Conservation (phyloP, 192 early-diverging fungal species). For the Mortierella claussenii region DNA sequence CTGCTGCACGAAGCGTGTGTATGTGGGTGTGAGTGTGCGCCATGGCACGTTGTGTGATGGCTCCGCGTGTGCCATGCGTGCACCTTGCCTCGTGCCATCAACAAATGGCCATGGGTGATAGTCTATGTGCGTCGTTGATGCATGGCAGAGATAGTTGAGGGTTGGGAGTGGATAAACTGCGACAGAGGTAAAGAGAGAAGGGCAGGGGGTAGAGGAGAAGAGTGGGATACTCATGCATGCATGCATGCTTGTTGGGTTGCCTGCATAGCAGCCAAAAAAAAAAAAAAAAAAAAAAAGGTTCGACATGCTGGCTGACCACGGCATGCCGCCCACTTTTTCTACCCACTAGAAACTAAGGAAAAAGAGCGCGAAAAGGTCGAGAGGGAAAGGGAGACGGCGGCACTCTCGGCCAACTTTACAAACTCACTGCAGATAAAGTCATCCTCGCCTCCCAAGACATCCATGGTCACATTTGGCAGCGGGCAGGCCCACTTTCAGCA, state of each 20-base stretch:
- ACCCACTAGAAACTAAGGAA: constrained; percentile 37
- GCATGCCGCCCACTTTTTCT: too few species aligned
- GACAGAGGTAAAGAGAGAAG: too few species aligned
- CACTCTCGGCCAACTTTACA: constrained; percentile 26
- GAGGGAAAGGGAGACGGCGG: constrained; percentile 29
- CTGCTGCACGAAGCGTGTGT: not conserved
- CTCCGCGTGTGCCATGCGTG: not conserved
- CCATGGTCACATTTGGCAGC: not conserved
- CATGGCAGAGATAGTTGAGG: too few species aligned
- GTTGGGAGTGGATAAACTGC: too few species aligned
- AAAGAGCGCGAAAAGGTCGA: constrained; percentile 52
- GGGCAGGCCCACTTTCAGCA: not conserved
- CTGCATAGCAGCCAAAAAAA: too few species aligned
- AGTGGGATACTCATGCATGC: too few species aligned
- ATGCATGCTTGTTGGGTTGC: too few species aligned
- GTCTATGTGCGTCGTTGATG: too few species aligned
- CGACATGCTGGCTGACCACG: too few species aligned
- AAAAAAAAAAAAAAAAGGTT: too few species aligned
- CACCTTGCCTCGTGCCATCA: not conserved
- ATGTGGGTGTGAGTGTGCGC: not conserved
- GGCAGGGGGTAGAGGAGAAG: too few species aligned
- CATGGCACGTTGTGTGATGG: not conserved
- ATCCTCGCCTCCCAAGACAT: constrained; percentile 26
- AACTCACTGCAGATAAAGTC: constrained; percentile 14
- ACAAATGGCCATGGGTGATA: too few species aligned